Percentiles rank a stretch among this genome's conserved stretches.
phyloP scores from a whole-genome alignment of 805 yeast species.

The Saturnispora besseyi region DNA sequence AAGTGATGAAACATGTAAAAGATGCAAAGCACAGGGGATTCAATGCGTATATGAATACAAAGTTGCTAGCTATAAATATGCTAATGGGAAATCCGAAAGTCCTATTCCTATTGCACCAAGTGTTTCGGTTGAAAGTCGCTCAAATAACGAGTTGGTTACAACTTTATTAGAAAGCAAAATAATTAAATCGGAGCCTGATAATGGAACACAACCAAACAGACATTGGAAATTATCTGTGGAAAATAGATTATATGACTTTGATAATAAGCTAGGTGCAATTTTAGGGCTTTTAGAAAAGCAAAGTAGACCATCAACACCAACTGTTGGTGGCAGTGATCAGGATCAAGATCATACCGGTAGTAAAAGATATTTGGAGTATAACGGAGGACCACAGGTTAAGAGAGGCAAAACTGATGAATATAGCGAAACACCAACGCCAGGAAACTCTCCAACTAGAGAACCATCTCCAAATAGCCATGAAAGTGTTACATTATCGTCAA shows the following conservation, averaged over 20 bases:
- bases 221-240: conserved; percentile 33
- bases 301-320: background rate
- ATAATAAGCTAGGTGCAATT: conserved; percentile 31
- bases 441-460: background rate
- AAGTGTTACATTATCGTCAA: background rate
- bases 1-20: conserved; percentile 41
- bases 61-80: conserved; percentile 35
- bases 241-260: conserved; percentile 31
- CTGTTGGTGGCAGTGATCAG: background rate
- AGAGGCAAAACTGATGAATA: background rate
- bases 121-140: background rate
- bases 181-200: background rate
- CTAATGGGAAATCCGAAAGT: conserved; percentile 17
- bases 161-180: background rate
- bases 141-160: background rate
- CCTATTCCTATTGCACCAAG: background rate
- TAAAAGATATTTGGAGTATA: conserved; percentile 2
- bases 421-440: background rate
- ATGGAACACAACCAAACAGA: background rate
- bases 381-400: background rate
- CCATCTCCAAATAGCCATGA: background rate
- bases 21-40: conserved; percentile 44
- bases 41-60: conserved; percentile 51
- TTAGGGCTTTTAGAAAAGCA: conserved; percentile 28
- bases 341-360: no score